Conservation (phyloP, 352 stramenopile genomes). For the Globisporangium nodosum region DNA sequence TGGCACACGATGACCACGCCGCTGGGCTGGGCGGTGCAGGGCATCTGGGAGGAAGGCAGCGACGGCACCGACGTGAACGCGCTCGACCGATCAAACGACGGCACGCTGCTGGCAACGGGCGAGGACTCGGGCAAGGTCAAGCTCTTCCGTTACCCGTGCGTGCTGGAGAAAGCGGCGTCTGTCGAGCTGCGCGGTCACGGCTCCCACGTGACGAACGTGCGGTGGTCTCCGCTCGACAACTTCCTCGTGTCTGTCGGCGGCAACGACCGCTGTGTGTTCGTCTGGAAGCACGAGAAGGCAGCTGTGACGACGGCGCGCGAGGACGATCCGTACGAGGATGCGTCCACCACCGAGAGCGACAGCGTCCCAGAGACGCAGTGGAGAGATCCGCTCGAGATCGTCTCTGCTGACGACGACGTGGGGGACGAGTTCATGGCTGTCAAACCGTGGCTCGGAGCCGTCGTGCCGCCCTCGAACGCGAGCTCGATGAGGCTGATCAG, state of each 20-base stretch:
- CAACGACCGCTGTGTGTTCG: constrained; percentile 74
- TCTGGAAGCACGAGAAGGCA: constrained; percentile 52
- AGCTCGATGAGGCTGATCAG: constrained; percentile 27
- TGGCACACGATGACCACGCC: constrained; percentile 90
- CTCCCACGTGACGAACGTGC: constrained; percentile 79
- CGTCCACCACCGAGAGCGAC: not conserved
- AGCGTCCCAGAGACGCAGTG: not conserved
- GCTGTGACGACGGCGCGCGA: not conserved
- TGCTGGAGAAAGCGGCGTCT: constrained; percentile 43
- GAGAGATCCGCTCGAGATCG: constrained; percentile 26
- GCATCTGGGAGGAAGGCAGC: constrained; percentile 72
- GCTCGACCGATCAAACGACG: constrained; percentile 59
- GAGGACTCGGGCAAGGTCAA: constrained; percentile 86
- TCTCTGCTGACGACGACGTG: constrained; percentile 26
- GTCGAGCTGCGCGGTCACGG: constrained; percentile 60
- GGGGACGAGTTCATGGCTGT: constrained; percentile 90
- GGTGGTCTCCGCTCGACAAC: constrained; percentile 51
- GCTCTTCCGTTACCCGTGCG: constrained; percentile 83
- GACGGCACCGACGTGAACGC: constrained; percentile 83
- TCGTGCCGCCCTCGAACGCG: constrained; percentile 60
- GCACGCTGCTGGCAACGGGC: constrained; percentile 58
- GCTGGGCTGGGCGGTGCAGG: constrained; percentile 89
- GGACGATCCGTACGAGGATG: constrained; percentile 4
- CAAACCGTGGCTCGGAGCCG: constrained; percentile 82
- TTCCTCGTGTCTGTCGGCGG: constrained; percentile 70